A percentile compares a stretch with the other conserved stretches of the same genome.
These are phyloP conservation scores for Phialemoniopsis sp. DNA, from an alignment of 2,329 filamentous ascomycete species.

Conservation along the genomic window DNA sequence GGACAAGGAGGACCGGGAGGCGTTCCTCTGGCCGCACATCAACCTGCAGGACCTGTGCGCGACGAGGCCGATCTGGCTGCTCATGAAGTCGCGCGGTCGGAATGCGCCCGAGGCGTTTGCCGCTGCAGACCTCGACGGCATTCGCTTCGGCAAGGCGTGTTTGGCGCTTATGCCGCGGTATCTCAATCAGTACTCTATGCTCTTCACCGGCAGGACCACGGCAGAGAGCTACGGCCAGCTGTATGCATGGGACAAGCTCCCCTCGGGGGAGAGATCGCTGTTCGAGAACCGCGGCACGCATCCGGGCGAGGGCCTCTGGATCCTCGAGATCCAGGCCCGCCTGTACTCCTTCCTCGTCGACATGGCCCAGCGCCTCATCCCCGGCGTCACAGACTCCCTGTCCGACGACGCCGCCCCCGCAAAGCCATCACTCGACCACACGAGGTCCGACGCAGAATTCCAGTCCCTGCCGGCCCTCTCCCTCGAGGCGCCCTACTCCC, in stretches of 20 bases:
- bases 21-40: conserved; percentile 11
- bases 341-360: conserved; percentile 7
- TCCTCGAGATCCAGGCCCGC: conserved; percentile 9
- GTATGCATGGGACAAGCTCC: conserved; percentile 7
- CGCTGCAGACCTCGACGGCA: conserved; percentile 7
- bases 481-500: conserved; percentile 8
- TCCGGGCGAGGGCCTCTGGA: conserved; percentile 11
- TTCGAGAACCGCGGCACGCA: conserved; percentile 10
- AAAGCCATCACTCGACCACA: neutral
- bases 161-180: conserved; percentile 11
- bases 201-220: conserved; percentile 20
- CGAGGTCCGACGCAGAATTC: neutral
- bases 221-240: conserved; percentile 27
- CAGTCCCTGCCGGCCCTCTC: conserved; percentile 1
- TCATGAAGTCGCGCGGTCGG: conserved; percentile 3
- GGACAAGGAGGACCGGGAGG: conserved; percentile 2
- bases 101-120: conserved; percentile 6
- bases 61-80: conserved; percentile 4
- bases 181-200: conserved; percentile 25
- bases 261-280: conserved; percentile 2
- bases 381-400: neutral
- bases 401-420: neutral
- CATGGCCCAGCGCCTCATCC: neutral
- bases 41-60: conserved; percentile 7
- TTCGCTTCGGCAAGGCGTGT: conserved; percentile 8